Base-by-base conservation (phyloP, 2,329 filamentous ascomycete genomes). In the Pseudocercospora fuligena region DNA sequence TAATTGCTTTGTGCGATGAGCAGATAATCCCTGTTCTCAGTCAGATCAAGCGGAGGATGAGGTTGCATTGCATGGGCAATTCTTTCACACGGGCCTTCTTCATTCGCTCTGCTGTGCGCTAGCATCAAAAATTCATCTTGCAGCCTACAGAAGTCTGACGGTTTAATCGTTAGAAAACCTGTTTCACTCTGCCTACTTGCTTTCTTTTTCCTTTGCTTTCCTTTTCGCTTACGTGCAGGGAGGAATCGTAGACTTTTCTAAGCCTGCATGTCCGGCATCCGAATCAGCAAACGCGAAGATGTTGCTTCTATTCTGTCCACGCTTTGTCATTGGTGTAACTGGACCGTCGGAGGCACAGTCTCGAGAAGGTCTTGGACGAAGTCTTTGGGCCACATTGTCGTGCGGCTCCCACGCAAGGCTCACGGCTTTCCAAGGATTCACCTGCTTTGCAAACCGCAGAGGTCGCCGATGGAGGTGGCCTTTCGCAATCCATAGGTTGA, bases 381-480 rank as follows among this genome's bases (percentile, higher is more conserved):
- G 25, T 58, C 14, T 29, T 58, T 58, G 54, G 33, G 54, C 54
- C n/a, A 40, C 33, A n/a, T 58, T 58, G 54, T 33, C 29, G 25
- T 58, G 54, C 47, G 21, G 47, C 47, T 51, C 47, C 19, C 47
- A 51, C 19, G 47, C 47, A 51, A 51, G 47, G 29, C n/a, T 19
- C 54, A 23, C 29, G 21, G 27, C 21, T 16, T 40, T 58, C 11
- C 27, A 2, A 33, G 23, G 54, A 31, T 58, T 33, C 23, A 40
- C 31, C 27, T 33, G 53, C 8, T 16, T 57, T 49, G 46, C 12
- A 25, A 29, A 12, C 3, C 11, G 8, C 14, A 56, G 16, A 16
- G 23, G 51, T 12, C 21, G 51, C 23, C n/a, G 19, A 16, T 56
- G 51, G 51, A 31, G 29, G 51, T 57, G 25, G 53, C n/a, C 25